phyloP scores from a whole-genome alignment of 2,329 filamentous ascomycete genomes.

The Cyphellophora europaea region DNA sequence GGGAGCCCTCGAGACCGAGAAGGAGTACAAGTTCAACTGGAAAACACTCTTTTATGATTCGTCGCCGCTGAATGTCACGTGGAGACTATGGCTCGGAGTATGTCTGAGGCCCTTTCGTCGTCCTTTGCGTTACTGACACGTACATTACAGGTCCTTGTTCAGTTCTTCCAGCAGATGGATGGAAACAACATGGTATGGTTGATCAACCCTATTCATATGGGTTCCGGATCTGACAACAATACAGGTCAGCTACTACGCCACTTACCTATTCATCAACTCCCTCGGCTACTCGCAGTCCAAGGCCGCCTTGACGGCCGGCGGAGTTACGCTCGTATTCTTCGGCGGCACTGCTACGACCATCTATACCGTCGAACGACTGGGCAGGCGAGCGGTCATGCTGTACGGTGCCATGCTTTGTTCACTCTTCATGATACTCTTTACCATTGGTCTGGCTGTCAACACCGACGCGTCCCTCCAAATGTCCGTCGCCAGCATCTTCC shows the following conservation, averaged over 20 bases:
- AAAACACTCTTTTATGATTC: conserved; percentile 11
- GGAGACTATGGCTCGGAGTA: conserved; percentile 11
- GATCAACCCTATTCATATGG: too few relatives aligned
- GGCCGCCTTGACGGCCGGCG: conserved; percentile 10
- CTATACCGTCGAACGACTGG: conserved; percentile 10
- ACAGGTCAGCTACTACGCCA: conserved; percentile 10
- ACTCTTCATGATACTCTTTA: conserved; percentile 10
- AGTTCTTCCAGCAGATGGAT: conserved; percentile 13
- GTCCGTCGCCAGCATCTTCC: conserved; percentile 9
- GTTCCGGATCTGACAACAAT: conserved; percentile 1
- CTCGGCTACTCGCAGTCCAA: conserved; percentile 16
- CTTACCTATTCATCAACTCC: conserved; percentile 17
- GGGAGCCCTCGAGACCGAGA: conserved; percentile 9
- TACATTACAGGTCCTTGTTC: too few relatives aligned
- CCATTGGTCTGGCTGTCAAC: conserved; percentile 10
- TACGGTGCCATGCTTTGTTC: conserved; percentile 11
- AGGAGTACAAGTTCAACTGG: conserved; percentile 9
- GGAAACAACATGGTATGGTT: conserved; percentile 9
- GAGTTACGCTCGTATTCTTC: conserved; percentile 9
- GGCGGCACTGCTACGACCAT: conserved; percentile 12
- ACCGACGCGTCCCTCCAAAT: conserved; percentile 8
- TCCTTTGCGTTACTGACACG: too few relatives aligned
- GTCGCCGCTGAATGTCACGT: conserved; percentile 9
- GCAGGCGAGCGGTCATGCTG: conserved; percentile 9
- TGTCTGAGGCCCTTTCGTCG: too few relatives aligned